Evolutionary conservation across 768 basidiomycete species (phyloP).

Genomic region (Artomyces pyxidatus): DNA sequence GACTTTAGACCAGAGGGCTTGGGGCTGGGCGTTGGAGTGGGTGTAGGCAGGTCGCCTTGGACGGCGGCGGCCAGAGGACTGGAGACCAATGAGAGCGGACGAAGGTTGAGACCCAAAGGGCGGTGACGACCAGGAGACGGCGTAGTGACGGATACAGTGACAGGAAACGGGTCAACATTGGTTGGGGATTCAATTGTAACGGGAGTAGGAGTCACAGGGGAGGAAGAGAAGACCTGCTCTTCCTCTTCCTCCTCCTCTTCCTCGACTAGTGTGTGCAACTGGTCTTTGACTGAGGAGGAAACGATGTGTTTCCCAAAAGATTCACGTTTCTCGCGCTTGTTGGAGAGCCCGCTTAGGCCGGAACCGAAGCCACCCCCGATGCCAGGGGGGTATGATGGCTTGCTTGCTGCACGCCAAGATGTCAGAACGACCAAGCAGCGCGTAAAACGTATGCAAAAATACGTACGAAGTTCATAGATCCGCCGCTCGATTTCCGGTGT

Average conservation of each 20-base stretch:
- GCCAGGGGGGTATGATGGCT: constrained; percentile 49
- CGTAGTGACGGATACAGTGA: constrained; percentile 15
- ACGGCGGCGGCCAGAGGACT: constrained; percentile 34
- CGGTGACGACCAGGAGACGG: constrained; percentile 43
- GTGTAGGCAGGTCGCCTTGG: constrained; percentile 17
- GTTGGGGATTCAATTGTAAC: neutral
- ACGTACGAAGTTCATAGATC: constrained; percentile 63
- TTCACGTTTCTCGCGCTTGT: constrained; percentile 81
- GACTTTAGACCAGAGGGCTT: constrained; percentile 43
- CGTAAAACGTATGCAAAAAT: constrained; percentile 7
- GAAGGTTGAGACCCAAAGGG: constrained; percentile 58
- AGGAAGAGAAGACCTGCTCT: constrained; percentile 19
- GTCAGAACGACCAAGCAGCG: neutral
- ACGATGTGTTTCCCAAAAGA: constrained; percentile 68
- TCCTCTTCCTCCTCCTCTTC: constrained; percentile 88
- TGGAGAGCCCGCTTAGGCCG: constrained; percentile 34
- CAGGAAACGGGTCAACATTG: constrained; percentile 6
- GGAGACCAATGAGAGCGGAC: constrained; percentile 63
- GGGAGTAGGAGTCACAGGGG: constrained; percentile 9
- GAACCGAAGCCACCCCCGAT: constrained; percentile 34
- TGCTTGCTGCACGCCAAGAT: constrained; percentile 38
- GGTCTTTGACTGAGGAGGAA: constrained; percentile 63
- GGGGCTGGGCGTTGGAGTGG: constrained; percentile 50
- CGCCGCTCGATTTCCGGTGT: constrained; percentile 49
- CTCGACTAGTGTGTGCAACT: constrained; percentile 71